A percentile compares a stretch with the other conserved stretches of the same genome.
Evolutionary conservation across 768 basidiomycete genomes (phyloP).

Genomic region (Mycena amicta): DNA sequence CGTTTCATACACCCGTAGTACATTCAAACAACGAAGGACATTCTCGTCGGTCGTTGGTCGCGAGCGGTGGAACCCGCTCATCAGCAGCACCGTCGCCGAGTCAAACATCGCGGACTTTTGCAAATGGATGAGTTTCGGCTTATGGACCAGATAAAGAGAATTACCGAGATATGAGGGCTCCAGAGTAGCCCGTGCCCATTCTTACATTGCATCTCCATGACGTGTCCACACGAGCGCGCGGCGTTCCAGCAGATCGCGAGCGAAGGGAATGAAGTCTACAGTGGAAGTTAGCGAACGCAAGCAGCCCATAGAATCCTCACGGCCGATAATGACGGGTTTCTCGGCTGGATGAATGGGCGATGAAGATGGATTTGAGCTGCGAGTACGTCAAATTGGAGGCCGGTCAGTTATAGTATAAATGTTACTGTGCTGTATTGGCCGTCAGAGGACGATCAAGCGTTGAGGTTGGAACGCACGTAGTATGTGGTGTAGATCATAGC

Average conservation of each 20-base stretch:
- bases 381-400: conserved; percentile 32
- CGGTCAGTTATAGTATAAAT: neutral
- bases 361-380: conserved; percentile 73
- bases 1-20: conserved; percentile 14
- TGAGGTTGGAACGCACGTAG: conserved; percentile 20
- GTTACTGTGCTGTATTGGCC: conserved; percentile 18
- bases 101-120: conserved; percentile 14
- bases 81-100: conserved; percentile 11
- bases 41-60: conserved; percentile 15
- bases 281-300: too few relatives aligned
- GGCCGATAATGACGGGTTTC: conserved; percentile 42
- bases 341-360: conserved; percentile 73
- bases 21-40: conserved; percentile 11
- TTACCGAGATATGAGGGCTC: conserved; percentile 14
- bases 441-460: neutral
- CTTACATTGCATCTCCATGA: conserved; percentile 61
- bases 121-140: too few relatives aligned
- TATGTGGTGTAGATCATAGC: conserved; percentile 52
- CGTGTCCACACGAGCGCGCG: conserved; percentile 79
- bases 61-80: conserved; percentile 15
- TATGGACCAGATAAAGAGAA: neutral
- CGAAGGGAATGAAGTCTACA: conserved; percentile 50
- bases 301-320: conserved; percentile 2
- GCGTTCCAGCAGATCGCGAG: conserved; percentile 80
- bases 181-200: conserved; percentile 29